Evolutionary conservation across 345 rosid species (phyloP), one percentile per base, ranked within the genome.

Genomic region (Salix exigua): DNA sequence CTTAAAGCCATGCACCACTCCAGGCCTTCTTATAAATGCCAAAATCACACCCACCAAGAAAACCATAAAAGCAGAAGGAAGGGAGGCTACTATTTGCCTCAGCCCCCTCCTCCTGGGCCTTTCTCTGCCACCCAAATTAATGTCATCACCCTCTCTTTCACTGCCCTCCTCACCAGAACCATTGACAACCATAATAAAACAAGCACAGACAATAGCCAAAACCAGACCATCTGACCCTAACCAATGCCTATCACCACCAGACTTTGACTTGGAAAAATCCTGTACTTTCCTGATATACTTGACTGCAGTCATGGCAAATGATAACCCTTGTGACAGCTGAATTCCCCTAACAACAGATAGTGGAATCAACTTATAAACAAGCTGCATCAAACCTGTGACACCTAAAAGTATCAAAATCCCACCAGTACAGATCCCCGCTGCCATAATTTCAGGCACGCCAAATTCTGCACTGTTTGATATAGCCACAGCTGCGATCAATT

Each of bases 271-370:
- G 0, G 90, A 78, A 79, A 94, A 94, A 40, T 89, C 14, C 33
- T 89, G 96, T 26, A 84, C 89, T 10, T 88, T 86, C 75, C 85
- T 83, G 2, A 91, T 35, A 83, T 94, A 92, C 86, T 88, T 92
- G 40, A 92, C 96, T 11, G 94, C 91, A 71, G 86, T 82, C 89
- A 94, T 82, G 0, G 97, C 96, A 82, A 92, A 94, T 0, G 93
- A 83, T 61, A 94, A 80, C 72, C 96, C 98, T 75, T 91, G 97
- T 40, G 96, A 91, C 23, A 94, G 72, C 71, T 94, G 97, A 79
- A 94, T 92, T 62, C 98, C 96, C 77, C 97, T 86, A 58, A 91
- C 97, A 67, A 94, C 88, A 31, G 91, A 74, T 16, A 91, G 48
- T 66, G 97, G 98, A 66, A 91, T 85, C 2, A 90, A 14, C 78